These are phyloP conservation scores for Lachnellula arida DNA, from an alignment of 2,329 filamentous ascomycete genomes.

Conservation along the genomic window DNA sequence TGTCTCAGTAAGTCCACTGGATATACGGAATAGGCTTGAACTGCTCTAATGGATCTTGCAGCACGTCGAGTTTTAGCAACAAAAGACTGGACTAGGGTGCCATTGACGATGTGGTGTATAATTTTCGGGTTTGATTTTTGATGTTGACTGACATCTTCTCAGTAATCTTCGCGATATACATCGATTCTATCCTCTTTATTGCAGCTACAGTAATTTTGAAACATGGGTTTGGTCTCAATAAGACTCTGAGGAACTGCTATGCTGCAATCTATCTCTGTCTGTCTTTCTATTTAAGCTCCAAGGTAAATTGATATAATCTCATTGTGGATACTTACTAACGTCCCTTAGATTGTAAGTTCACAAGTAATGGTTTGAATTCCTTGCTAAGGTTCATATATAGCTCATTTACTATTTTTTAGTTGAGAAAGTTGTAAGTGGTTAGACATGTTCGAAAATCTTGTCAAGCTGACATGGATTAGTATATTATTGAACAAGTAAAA, in stretches of 20 bases:
- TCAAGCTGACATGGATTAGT: not conserved
- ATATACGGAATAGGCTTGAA: not conserved
- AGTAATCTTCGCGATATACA: constrained; percentile 46
- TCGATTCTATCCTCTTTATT: constrained; percentile 56
- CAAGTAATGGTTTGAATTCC: no score
- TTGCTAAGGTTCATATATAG: constrained; percentile 44
- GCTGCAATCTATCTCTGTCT: constrained; percentile 54
- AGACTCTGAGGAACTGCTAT: constrained; percentile 45
- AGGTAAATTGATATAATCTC: not conserved
- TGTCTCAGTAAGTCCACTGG: constrained; percentile 14
- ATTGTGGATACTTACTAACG: no score
- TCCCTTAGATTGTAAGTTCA: no score
- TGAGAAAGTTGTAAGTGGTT: constrained; percentile 45
- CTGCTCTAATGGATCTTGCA: not conserved
- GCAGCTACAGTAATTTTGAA: constrained; percentile 52
- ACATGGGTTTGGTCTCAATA: constrained; percentile 52
- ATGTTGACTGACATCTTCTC: no score
- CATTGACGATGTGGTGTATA: constrained; percentile 18
- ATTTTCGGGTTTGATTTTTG: not conserved
- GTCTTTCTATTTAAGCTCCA: constrained; percentile 1
- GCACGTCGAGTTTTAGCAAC: constrained; percentile 10
- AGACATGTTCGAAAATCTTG: no score
- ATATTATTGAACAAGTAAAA: constrained; percentile 37
- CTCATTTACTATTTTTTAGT: constrained; percentile 47
- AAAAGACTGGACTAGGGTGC: constrained; percentile 11